Conservation (phyloP, 192 early-diverging fungal genomes). For the Gaertneriomyces semiglobifer region DNA sequence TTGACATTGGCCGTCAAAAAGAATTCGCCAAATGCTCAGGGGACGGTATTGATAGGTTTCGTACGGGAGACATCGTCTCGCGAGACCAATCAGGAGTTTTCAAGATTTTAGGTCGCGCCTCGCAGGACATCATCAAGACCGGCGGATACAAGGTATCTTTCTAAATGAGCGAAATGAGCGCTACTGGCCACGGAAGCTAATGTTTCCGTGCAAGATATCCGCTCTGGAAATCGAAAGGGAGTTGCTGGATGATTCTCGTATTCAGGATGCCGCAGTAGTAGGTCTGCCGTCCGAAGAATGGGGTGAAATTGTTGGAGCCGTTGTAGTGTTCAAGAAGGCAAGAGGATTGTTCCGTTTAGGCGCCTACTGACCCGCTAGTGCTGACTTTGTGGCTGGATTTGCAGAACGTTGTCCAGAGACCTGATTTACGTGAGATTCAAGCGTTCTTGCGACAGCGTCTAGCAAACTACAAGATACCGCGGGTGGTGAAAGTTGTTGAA, state of each 20-base stretch:
- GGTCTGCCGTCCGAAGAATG: conserved; percentile 71
- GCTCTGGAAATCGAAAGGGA: conserved; percentile 83
- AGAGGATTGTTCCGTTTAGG: background rate
- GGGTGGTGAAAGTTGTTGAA: conserved; percentile 38
- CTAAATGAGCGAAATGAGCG: background rate
- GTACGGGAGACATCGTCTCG: conserved; percentile 74
- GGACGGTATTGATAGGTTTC: conserved; percentile 46
- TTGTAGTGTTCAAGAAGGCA: conserved; percentile 50
- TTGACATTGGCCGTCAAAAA: conserved; percentile 3
- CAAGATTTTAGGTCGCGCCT: conserved; percentile 74
- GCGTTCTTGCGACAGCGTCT: conserved; percentile 55
- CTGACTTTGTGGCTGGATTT: too few relatives aligned
- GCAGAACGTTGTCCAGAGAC: background rate
- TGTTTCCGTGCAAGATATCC: conserved; percentile 40
- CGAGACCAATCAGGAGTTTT: conserved; percentile 48
- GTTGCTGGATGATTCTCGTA: conserved; percentile 52
- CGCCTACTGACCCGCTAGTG: too few relatives aligned
- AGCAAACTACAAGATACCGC: conserved; percentile 78
- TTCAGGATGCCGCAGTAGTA: conserved; percentile 70
- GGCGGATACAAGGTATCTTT: conserved; percentile 70
- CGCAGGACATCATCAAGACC: conserved; percentile 84
- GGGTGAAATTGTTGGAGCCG: conserved; percentile 73
- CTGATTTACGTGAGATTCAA: conserved; percentile 35
- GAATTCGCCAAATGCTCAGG: background rate
- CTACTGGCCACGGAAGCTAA: too few relatives aligned